Percentiles rank a stretch among this genome's conserved stretches.
These are phyloP conservation scores for Starmerella stellata DNA, from an alignment of 805 yeast species.

Conservation along the genomic window DNA sequence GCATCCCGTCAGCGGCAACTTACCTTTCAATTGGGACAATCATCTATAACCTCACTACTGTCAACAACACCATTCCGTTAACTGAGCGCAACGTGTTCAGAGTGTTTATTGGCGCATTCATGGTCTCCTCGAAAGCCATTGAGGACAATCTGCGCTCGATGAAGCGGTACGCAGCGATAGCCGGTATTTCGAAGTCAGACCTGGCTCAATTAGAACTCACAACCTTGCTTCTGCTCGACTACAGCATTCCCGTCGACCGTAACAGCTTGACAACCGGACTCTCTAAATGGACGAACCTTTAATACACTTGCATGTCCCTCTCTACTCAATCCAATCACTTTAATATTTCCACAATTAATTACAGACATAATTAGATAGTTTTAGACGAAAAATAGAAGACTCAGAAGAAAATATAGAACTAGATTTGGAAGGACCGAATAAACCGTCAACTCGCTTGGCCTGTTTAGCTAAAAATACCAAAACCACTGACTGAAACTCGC, in stretches of 20 bases:
- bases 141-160: constrained; percentile 33
- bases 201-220: constrained; percentile 34
- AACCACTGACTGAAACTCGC: too few relatives aligned
- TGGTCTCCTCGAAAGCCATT: constrained; percentile 31
- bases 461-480: too few relatives aligned
- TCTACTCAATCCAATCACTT: too few relatives aligned
- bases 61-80: constrained; percentile 20
- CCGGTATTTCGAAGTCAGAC: constrained; percentile 31
- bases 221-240: constrained; percentile 32
- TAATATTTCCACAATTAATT: too few relatives aligned
- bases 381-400: too few relatives aligned
- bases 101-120: constrained; percentile 28
- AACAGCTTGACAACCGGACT: constrained; percentile 4
- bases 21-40: constrained; percentile 25
- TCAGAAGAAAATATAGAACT: too few relatives aligned
- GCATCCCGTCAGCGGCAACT: constrained; percentile 25
- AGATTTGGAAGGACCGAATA: too few relatives aligned
- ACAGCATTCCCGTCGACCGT: constrained; percentile 30
- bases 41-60: constrained; percentile 22
- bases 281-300: not conserved
- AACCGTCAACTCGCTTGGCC: too few relatives aligned
- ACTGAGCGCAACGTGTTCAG: constrained; percentile 27
- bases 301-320: too few relatives aligned
- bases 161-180: constrained; percentile 31
- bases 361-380: too few relatives aligned